A percentile compares a stretch with the other conserved stretches of the same genome.
These are phyloP conservation scores for Agaricus sinodeliciosus DNA, from an alignment of 768 basidiomycete genomes.

Conservation along the genomic window DNA sequence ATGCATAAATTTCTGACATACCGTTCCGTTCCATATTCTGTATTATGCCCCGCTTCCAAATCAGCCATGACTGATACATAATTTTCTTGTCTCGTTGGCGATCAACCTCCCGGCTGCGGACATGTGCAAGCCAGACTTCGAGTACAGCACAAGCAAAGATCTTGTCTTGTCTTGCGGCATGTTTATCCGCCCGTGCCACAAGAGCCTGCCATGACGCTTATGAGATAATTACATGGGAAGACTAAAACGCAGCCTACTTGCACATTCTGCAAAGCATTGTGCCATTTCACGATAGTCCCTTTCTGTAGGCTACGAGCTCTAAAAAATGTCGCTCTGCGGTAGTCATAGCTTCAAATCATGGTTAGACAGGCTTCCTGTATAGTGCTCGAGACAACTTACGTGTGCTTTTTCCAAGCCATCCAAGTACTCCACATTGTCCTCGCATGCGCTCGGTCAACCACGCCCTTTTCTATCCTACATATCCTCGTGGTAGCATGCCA, in stretches of 20 bases:
- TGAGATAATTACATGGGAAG: neutral
- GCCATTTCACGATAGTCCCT: slow-evolving; percentile 10
- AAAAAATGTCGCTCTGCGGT: slow-evolving; percentile 6
- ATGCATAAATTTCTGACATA: slow-evolving; percentile 2
- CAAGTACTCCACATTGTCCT: slow-evolving; percentile 45
- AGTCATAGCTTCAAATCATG: slow-evolving; percentile 3
- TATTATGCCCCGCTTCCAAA: slow-evolving; percentile 16
- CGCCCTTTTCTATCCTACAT: slow-evolving; percentile 34
- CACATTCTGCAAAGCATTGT: slow-evolving; percentile 1
- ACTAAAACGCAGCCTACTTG: slow-evolving; percentile 15
- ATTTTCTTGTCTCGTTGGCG: slow-evolving; percentile 14
- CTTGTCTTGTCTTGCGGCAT: slow-evolving; percentile 23
- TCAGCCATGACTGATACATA: slow-evolving; percentile 14
- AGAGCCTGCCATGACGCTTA: slow-evolving; percentile 31
- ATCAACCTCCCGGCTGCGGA: slow-evolving; percentile 18
- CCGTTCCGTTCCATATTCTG: slow-evolving; percentile 16
- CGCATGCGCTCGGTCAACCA: slow-evolving; percentile 37
- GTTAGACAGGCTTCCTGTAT: neutral
- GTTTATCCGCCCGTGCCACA: slow-evolving; percentile 50
- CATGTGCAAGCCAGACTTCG: slow-evolving; percentile 23
- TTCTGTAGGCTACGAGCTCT: slow-evolving; percentile 8
- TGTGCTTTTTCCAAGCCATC: slow-evolving; percentile 48
- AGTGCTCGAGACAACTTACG: slow-evolving; percentile 32
- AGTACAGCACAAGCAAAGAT: slow-evolving; percentile 19
- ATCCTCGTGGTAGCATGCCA: slow-evolving; percentile 49